phyloP scores from a whole-genome alignment of 108 stramenopile genomes.

The Schizochytrium sp. region DNA sequence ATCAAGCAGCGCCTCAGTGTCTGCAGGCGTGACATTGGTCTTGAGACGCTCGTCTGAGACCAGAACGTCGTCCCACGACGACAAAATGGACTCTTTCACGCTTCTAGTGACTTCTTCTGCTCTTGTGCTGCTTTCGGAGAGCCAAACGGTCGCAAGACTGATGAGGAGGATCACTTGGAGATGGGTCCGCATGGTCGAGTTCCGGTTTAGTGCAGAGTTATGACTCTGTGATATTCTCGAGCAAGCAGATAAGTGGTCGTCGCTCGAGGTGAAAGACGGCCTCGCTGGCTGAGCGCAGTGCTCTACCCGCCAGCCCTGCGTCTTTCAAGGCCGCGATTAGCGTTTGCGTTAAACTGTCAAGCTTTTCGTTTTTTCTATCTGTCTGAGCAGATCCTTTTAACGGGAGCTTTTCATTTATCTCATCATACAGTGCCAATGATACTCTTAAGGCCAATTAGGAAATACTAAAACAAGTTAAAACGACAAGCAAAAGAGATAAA shows the following conservation, averaged over 20 bases:
- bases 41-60: conserved; percentile 56
- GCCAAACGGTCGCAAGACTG: not conserved
- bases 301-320: not conserved
- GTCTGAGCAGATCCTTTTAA: no score
- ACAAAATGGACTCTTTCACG: not conserved
- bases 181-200: not conserved
- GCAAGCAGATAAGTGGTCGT: no score
- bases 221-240: not conserved
- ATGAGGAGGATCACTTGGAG: not conserved
- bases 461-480: no score
- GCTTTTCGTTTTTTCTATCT: no score
- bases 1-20: conserved; percentile 20
- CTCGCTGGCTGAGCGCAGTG: no score
- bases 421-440: no score
- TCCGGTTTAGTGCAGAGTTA: not conserved
- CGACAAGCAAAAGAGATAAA: no score
- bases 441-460: no score
- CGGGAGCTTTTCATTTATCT: no score
- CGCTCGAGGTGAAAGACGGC: no score
- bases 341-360: not conserved
- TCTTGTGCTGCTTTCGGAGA: not conserved
- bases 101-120: not conserved
- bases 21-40: conserved; percentile 5
- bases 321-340: not conserved
- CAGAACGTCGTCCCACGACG: conserved; percentile 35